Base-by-base conservation (phyloP, 805 yeast species). In the Pichia ethanolica region DNA sequence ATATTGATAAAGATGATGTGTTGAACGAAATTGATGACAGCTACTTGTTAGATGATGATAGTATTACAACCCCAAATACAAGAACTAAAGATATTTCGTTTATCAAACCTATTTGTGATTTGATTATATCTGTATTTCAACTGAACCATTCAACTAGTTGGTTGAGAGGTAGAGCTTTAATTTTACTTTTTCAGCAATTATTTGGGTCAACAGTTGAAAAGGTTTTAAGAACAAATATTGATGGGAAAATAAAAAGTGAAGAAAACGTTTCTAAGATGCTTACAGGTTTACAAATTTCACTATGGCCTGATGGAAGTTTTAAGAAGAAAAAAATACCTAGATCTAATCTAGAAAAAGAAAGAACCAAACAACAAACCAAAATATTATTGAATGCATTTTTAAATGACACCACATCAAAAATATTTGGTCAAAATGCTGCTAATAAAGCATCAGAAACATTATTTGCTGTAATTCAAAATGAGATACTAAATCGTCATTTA, bases 161-260 rank as follows among this genome's bases (percentile, higher is more conserved):
- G 95, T 65, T 90, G 1, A 70, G 96, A 47, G 97, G 96, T 0
- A 71, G 89, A 41, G 96, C 97, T 0, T 71, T 89, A 8, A 74
- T 89, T 37, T 81, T 89, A 5, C 79, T 90, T 4, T 67, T 90
- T 47, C 97, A 89, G 63, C 96, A 89, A 62, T 65, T 90, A 1
- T 72, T 90, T 37, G 97, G 97, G 0, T 86, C 91, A 2, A 85
- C 97, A 0, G 83, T 68, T 46, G 97, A 90, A 60, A 82, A 80
- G 60, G 78, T 77, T 47, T 73, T 81, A 5, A 67, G 82, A 39
- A 72, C 74, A 32, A 68, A 68, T 50, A 63, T 78, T 34, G 68
- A 71, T 37, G 58, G 57, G 2, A 58, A 57, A 6, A n/a, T 68
- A 4, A 67, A 70, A 37, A 69, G 71, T 9, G 81, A 77, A 42